A percentile compares a stretch with the other conserved stretches of the same genome.
phyloP scores from a whole-genome alignment of 169 alveolate species.

The Besnoitia besnoiti region DNA sequence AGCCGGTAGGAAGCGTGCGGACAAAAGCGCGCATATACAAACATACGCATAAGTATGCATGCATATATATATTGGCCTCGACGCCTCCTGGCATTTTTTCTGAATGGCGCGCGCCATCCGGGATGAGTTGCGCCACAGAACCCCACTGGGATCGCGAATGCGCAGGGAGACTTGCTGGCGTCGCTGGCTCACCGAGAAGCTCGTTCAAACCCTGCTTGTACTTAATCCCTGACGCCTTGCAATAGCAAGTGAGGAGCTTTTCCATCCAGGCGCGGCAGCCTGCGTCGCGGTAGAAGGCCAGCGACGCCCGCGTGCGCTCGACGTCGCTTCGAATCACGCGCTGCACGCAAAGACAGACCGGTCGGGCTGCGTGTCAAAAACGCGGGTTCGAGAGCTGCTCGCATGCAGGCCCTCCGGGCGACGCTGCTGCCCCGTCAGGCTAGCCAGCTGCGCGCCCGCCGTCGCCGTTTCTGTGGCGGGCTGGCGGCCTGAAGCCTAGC shows the following conservation, averaged over 20 bases:
- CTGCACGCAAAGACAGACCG: constrained; percentile 51
- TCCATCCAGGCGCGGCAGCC: constrained; percentile 60
- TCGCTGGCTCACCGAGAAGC: constrained; percentile 69
- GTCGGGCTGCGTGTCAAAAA: background rate
- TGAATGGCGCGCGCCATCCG: too few species aligned
- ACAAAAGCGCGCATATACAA: background rate
- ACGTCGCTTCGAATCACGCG: constrained; percentile 68
- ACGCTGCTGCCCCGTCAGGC: background rate
- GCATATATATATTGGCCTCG: background rate
- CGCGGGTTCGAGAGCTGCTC: background rate
- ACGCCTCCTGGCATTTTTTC: too few species aligned
- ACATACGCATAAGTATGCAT: background rate
- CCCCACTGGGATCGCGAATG: too few species aligned
- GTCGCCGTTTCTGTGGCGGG: too few species aligned
- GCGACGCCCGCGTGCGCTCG: constrained; percentile 64
- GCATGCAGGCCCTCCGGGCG: background rate
- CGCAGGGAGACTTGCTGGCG: too few species aligned
- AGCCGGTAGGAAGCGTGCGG: too few species aligned
- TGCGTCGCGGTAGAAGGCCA: constrained; percentile 55
- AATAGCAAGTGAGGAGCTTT: constrained; percentile 73
- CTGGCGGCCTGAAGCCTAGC: too few species aligned
- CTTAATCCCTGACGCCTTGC: constrained; percentile 71
- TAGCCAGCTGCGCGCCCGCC: too few species aligned
- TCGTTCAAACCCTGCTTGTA: constrained; percentile 82
- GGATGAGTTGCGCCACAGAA: too few species aligned